phyloP scores from a whole-genome alignment of 345 rosid genomes.

The Citrus inodora region DNA sequence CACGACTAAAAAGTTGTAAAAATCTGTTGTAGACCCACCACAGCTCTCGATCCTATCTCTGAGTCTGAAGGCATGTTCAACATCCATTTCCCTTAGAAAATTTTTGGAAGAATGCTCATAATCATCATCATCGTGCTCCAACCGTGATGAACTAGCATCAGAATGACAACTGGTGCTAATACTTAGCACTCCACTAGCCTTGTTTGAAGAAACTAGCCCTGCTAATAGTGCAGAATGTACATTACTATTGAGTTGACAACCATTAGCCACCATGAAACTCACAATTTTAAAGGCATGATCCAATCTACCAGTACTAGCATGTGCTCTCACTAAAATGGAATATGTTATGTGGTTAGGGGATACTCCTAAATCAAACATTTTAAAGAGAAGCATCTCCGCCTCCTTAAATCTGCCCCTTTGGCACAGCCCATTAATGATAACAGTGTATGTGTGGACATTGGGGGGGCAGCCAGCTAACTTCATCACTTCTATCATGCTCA shows the following conservation, averaged over 20 bases:
- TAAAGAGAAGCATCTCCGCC: conserved; percentile 34
- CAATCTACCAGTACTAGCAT: conserved; percentile 30
- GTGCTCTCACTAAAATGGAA: conserved; percentile 40
- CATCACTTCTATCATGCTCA: conserved; percentile 34
- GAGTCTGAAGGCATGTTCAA: conserved; percentile 27
- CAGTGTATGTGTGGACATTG: conserved; percentile 44
- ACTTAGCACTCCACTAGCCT: conserved; percentile 4
- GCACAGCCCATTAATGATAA: conserved; percentile 43
- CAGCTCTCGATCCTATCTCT: conserved; percentile 25
- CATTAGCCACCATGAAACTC: conserved; percentile 33
- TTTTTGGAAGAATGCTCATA: conserved; percentile 7
- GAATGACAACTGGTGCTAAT: neutral
- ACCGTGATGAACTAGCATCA: neutral
- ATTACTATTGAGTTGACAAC: conserved; percentile 32
- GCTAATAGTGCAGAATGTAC: conserved; percentile 33
- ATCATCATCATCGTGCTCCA: neutral
- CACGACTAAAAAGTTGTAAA: conserved; percentile 27
- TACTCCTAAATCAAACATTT: conserved; percentile 37
- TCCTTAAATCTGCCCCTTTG: conserved; percentile 39
- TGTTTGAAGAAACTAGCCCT: conserved; percentile 29
- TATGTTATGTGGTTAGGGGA: conserved; percentile 45
- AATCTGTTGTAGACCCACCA: conserved; percentile 27
- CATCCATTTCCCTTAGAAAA: conserved; percentile 27
- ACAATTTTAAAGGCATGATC: conserved; percentile 35
- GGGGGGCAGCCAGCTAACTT: conserved; percentile 43